Base-by-base conservation (phyloP, 371 early-diverging fungal genomes). In the Entomophthora muscae region DNA sequence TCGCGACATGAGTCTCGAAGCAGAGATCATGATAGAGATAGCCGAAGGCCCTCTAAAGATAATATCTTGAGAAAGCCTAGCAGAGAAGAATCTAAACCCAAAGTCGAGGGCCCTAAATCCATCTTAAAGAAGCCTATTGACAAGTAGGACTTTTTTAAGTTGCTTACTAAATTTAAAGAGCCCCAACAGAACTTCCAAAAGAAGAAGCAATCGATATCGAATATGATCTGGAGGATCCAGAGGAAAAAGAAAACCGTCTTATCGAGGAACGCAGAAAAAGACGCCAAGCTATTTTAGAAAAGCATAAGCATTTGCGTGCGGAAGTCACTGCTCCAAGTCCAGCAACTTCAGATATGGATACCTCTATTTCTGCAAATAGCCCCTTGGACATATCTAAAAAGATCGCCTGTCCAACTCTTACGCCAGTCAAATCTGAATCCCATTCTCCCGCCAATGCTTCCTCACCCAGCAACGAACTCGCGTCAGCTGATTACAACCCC, bases 401-500 rank as follows among this genome's bases (percentile, higher is more conserved):
- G 52, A 12, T 13, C 2, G 52, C 17, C 17, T 22, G 51, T 28
- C 32, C 42, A 3, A 58, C 27, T 3, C 5, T 42, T 13, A 23
- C 61, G 12, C 32, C 58, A 12, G 56, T 22, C 5, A 53, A 27
- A 22, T 52, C 28, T 26, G 58, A 64, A 53, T 42, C 32, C n/a
- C 56, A 65, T 1, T 17, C 63, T 30, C 58, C 62, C 1, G 30
- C 68, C 5, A 59, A 64, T 51, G 23, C 53, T 3, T 42, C 64
- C 1, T 61, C 57, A 63, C 58, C 63, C 31, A 66, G 63, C n/a
- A 71, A 63, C 66, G 75, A 52, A 5, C 61, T 85, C 27, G 82
- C 82, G 32, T 87, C 86, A 30, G 86, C 84, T 32, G 87, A 86
- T 71, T 86, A 88, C 66, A 83, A 88, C 67, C 89, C 89, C 28